Evolutionary conservation across 306 rosid species (phyloP).

Genomic region (Dryas octopetala): DNA sequence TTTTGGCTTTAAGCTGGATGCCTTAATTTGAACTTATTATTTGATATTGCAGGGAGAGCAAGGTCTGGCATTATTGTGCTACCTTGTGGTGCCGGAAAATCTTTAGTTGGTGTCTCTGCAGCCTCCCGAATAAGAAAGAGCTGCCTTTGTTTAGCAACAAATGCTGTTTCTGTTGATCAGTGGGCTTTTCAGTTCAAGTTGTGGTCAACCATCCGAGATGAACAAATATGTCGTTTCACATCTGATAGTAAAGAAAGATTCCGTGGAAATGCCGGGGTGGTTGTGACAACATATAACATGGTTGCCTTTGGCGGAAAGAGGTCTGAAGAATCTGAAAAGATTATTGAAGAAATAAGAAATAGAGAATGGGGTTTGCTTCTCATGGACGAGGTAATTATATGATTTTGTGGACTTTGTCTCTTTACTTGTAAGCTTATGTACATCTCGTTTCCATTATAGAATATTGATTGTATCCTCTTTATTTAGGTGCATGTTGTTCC

Average conservation of each 20-base stretch:
- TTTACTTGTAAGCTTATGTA: slow-evolving; percentile 20
- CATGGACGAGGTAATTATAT: slow-evolving; percentile 79
- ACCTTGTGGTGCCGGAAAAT: slow-evolving; percentile 98
- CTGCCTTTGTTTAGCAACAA: slow-evolving; percentile 96
- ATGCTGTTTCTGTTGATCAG: slow-evolving; percentile 97
- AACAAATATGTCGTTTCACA: slow-evolving; percentile 93
- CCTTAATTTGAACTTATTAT: slow-evolving; percentile 15
- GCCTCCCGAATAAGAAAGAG: slow-evolving; percentile 90
- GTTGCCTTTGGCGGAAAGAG: slow-evolving; percentile 95
- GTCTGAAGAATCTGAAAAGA: slow-evolving; percentile 93
- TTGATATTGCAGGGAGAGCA: slow-evolving; percentile 72
- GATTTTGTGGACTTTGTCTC: slow-evolving; percentile 8
- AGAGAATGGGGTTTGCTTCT: slow-evolving; percentile 96
- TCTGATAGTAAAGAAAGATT: slow-evolving; percentile 97
- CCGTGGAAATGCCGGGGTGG: slow-evolving; percentile 94
- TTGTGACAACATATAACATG: slow-evolving; percentile 94
- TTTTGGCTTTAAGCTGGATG: slow-evolving; percentile 7
- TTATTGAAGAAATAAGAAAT: slow-evolving; percentile 94
- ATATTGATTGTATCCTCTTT: background rate
- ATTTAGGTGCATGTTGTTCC: slow-evolving; percentile 85
- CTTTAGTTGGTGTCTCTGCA: slow-evolving; percentile 98
- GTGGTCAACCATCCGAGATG: slow-evolving; percentile 96
- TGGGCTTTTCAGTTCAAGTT: slow-evolving; percentile 98
- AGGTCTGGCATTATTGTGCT: slow-evolving; percentile 96
- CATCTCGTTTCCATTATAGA: slow-evolving; percentile 9